Evolutionary conservation across 352 stramenopile genomes (phyloP), one percentile per base, ranked within the genome.

Genomic region (Globisporangium barbulae): DNA sequence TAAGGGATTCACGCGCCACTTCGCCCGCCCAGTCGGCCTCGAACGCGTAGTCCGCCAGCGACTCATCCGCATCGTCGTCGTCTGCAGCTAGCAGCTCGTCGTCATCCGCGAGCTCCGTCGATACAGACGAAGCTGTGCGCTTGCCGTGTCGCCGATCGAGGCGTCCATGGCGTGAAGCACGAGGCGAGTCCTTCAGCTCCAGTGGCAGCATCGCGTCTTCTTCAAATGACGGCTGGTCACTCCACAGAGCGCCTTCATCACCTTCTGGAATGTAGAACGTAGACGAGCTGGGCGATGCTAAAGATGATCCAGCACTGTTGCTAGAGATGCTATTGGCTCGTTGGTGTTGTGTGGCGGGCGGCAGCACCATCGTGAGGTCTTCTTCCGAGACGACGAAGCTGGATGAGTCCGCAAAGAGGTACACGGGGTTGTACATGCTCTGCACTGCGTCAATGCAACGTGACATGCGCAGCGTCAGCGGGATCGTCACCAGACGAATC

Each of bases 361-460:
- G 60, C 63, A 85, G 59, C 12, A 88, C 64, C 12, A 61, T 66
- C 19, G 67, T 59, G 21, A 91, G 69, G 39, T 93, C 85, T 54
- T 89, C 78, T 31, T 92, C 78, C 4, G 71, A 78, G 1, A 93
- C 71, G 53, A 93, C 78, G 56, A 94, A 93, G 49, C 76, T 88
- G 1, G 83, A 91, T 31, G 75, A 74, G 67, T 94, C 82, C 0
- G 81, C 81, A 54, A 92, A 94, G 42, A 73, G 63, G 12, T 83
- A 61, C n/a, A 75, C 49, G 21, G 52, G 71, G 25, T 71, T 74
- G 28, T 79, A 58, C 30, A 77, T 74, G 21, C 68, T 55, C 56
- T 59, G 76, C 39, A 93, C 81, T 2, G 81, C 87, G 62, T 94
- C 86, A 53, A 94, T 90, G 62, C 86, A 94, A 39, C 86, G 83